Percentiles rank a stretch among this genome's conserved stretches.
Evolutionary conservation across 2,329 filamentous ascomycete species (phyloP).

Genomic region (Pseudocercospora musae): DNA sequence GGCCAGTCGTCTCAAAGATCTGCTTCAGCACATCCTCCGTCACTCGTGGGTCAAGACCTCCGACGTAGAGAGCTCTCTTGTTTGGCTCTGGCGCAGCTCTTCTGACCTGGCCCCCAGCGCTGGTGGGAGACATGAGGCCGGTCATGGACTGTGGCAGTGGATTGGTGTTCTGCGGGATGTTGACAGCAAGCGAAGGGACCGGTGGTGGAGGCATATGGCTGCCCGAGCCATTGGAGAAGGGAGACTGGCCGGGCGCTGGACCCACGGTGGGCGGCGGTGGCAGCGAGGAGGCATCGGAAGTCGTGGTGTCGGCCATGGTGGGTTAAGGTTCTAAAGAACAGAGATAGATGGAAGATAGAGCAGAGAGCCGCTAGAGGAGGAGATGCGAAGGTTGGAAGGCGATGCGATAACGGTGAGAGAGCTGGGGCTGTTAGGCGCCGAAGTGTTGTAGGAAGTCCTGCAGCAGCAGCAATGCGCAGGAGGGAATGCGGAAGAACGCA

Average conservation of each 20-base stretch:
- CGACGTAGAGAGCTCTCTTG: conserved; percentile 95
- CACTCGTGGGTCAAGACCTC: conserved; percentile 74
- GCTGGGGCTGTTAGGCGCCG: conserved; percentile 23
- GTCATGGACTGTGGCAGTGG: conserved; percentile 87
- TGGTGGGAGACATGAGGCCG: conserved; percentile 83
- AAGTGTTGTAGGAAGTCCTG: neutral
- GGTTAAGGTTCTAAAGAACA: conserved; percentile 34
- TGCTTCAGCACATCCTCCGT: conserved; percentile 61
- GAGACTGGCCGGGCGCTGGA: conserved; percentile 63
- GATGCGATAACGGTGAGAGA: conserved; percentile 9
- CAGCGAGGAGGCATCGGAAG: conserved; percentile 62
- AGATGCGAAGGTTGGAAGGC: conserved; percentile 8
- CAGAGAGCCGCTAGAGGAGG: conserved; percentile 23
- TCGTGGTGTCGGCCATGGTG: conserved; percentile 73
- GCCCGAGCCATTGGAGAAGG: conserved; percentile 71
- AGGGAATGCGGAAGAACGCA: conserved; percentile 14
- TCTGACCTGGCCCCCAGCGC: conserved; percentile 74
- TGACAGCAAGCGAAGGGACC: conserved; percentile 63
- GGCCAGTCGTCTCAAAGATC: conserved; percentile 91
- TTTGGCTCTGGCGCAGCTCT: conserved; percentile 96
- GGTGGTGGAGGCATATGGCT: conserved; percentile 85
- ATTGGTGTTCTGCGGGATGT: conserved; percentile 94
- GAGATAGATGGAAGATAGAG: conserved; percentile 16
- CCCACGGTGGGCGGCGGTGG: conserved; percentile 65
- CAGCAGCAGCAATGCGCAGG: neutral